phyloP scores from a whole-genome alignment of 495 filamentous ascomycete species.

The Jackrogersella minutella region DNA sequence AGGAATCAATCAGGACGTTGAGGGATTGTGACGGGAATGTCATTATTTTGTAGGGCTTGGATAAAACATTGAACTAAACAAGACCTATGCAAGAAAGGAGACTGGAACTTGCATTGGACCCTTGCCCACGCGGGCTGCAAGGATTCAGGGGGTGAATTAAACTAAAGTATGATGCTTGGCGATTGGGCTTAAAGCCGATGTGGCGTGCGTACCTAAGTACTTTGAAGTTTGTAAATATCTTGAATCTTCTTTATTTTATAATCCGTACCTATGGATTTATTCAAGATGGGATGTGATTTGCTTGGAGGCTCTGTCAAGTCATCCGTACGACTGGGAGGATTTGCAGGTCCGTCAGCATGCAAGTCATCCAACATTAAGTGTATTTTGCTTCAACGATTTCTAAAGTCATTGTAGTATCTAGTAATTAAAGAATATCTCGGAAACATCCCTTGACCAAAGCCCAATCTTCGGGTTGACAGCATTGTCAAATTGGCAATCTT shows the following conservation, averaged over 20 bases:
- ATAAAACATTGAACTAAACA: not conserved
- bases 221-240: not conserved
- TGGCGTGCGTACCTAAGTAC: too few species aligned
- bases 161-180: constrained; percentile 1
- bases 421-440: not conserved
- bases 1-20: constrained; percentile 5
- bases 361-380: too few species aligned
- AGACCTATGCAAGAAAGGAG: not conserved
- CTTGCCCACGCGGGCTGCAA: constrained; percentile 34
- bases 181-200: not conserved
- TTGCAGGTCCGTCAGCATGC: too few species aligned
- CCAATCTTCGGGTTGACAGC: not conserved
- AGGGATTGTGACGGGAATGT: constrained; percentile 2
- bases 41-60: not conserved
- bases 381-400: not conserved
- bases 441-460: not conserved
- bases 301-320: too few species aligned
- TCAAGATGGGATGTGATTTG: too few species aligned
- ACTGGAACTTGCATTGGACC: not conserved
- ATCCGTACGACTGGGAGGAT: too few species aligned
- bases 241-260: too few species aligned
- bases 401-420: not conserved
- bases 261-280: not conserved
- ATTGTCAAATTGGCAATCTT: constrained; percentile 3
- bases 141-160: constrained; percentile 20